phyloP scores from a whole-genome alignment of 352 stramenopile species.

The Pythium oligandrum region DNA sequence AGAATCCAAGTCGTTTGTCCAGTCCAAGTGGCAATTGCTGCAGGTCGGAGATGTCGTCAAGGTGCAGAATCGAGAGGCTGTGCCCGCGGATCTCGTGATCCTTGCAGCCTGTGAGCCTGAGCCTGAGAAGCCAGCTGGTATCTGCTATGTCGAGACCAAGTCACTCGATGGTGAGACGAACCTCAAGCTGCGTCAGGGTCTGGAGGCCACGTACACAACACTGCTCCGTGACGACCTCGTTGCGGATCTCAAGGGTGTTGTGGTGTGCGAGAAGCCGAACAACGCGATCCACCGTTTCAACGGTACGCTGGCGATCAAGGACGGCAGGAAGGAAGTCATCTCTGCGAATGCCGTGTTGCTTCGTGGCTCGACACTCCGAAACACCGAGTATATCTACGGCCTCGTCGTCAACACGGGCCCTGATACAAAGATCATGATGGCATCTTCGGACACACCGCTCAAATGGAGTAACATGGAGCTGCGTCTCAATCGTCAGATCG shows the following conservation, averaged over 20 bases:
- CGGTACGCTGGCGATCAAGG: slow-evolving; percentile 69
- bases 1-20: slow-evolving; percentile 40
- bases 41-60: slow-evolving; percentile 89
- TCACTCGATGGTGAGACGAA: slow-evolving; percentile 93
- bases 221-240: slow-evolving; percentile 49
- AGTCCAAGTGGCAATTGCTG: slow-evolving; percentile 69
- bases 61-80: slow-evolving; percentile 80
- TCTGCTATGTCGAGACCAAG: slow-evolving; percentile 91
- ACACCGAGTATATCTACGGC: slow-evolving; percentile 90
- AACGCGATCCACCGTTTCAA: slow-evolving; percentile 90
- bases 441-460: slow-evolving; percentile 64
- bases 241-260: slow-evolving; percentile 41
- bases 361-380: slow-evolving; percentile 84
- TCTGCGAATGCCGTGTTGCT: slow-evolving; percentile 79
- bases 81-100: slow-evolving; percentile 88
- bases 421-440: slow-evolving; percentile 90
- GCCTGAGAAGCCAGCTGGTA: slow-evolving; percentile 53
- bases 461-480: slow-evolving; percentile 89
- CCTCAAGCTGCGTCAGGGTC: slow-evolving; percentile 84
- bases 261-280: slow-evolving; percentile 84
- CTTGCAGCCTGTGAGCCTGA: slow-evolving; percentile 77
- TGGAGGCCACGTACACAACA: slow-evolving; percentile 71
- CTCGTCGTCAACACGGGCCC: slow-evolving; percentile 90
- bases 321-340: slow-evolving; percentile 66
- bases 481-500: slow-evolving; percentile 73